These are phyloP conservation scores for Ganoderma multipileum DNA, from an alignment of 1,284 basidiomycete species.

Conservation along the genomic window DNA sequence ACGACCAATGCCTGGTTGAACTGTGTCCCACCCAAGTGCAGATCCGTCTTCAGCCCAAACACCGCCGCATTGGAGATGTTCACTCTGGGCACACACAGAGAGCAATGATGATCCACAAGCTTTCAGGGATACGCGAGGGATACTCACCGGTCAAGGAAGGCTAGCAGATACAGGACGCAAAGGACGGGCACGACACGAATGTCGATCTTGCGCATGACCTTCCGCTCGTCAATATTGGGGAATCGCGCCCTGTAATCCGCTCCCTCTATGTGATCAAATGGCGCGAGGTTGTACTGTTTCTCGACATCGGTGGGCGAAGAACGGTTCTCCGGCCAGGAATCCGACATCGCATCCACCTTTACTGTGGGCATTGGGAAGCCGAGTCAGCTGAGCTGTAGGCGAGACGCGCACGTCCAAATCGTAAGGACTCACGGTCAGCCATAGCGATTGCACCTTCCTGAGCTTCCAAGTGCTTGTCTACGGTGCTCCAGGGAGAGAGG, in stretches of 20 bases:
- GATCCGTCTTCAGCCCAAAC: conserved; percentile 39
- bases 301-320: conserved; percentile 24
- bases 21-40: conserved; percentile 37
- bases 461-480: not conserved
- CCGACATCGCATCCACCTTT: not conserved
- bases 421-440: not conserved
- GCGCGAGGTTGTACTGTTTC: conserved; percentile 30
- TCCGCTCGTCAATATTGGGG: conserved; percentile 35
- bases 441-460: not conserved
- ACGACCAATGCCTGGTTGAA: conserved; percentile 42
- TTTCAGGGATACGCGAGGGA: not conserved
- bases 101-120: not conserved
- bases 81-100: conserved; percentile 27
- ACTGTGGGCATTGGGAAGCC: conserved; percentile 5
- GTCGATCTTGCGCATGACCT: conserved; percentile 41
- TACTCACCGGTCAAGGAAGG: conserved; percentile 43
- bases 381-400: not conserved
- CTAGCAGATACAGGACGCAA: conserved; percentile 39
- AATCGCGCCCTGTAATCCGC: conserved; percentile 32
- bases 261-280: conserved; percentile 20
- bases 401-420: not conserved
- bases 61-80: conserved; percentile 43
- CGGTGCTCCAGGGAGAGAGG: conserved; percentile 1
- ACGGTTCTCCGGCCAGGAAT: conserved; percentile 18
- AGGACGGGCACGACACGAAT: conserved; percentile 39